phyloP scores from a whole-genome alignment of 257 asterid species.

The Forsythia suspensa region DNA sequence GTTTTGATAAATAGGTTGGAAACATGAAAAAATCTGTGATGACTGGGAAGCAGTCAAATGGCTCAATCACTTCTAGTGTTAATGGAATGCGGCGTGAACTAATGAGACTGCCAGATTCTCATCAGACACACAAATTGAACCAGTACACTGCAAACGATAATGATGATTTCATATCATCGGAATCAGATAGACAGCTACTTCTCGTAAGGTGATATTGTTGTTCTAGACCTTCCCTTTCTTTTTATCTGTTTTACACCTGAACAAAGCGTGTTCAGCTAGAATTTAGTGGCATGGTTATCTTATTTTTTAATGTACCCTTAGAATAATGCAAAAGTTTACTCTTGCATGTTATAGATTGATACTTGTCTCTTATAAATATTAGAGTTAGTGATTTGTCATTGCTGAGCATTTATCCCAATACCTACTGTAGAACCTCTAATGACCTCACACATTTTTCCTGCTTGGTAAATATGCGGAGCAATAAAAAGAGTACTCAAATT shows the following conservation, averaged over 20 bases:
- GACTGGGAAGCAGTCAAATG: constrained; percentile 53
- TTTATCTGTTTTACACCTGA: background rate
- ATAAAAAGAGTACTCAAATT: background rate
- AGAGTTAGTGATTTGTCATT: background rate
- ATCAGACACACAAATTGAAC: constrained; percentile 53
- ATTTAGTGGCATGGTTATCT: background rate
- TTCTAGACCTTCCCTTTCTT: background rate
- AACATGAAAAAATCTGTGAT: constrained; percentile 68
- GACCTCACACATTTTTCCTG: background rate
- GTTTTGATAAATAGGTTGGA: constrained; percentile 54
- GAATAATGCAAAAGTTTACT: background rate
- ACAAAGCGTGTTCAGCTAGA: background rate
- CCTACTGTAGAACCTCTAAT: too few relatives aligned
- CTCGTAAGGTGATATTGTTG: constrained; percentile 60
- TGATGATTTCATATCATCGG: constrained; percentile 81
- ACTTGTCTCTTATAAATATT: background rate
- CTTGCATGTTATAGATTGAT: background rate
- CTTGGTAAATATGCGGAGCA: background rate
- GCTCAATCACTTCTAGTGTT: constrained; percentile 68
- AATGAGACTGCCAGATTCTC: constrained; percentile 73
- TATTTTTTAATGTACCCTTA: background rate
- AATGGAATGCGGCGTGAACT: constrained; percentile 86
- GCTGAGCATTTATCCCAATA: background rate
- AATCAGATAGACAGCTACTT: constrained; percentile 88
- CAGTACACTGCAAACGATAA: constrained; percentile 50